A percentile compares a stretch with the other conserved stretches of the same genome.
phyloP scores from a whole-genome alignment of 345 rosid genomes.

The Arabidopsis thaliana region DNA sequence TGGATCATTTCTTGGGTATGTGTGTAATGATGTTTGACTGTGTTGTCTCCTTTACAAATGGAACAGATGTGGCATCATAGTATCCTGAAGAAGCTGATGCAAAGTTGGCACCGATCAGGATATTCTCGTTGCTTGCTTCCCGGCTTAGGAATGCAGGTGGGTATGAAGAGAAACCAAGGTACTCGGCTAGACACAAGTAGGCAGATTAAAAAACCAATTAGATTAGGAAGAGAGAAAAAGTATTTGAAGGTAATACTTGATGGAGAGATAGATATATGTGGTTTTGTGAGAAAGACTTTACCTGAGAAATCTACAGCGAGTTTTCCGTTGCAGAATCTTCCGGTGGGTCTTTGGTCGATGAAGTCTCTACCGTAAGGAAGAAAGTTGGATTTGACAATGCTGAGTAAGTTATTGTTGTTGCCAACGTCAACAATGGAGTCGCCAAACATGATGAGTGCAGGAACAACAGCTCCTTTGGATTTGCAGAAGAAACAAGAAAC shows the following conservation, averaged over 20 bases:
- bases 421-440: constrained; percentile 93
- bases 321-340: constrained; percentile 93
- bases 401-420: constrained; percentile 75
- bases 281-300: constrained; percentile 30
- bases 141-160: constrained; percentile 81
- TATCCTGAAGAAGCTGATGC: constrained; percentile 91
- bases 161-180: constrained; percentile 78
- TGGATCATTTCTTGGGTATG: constrained; percentile 15
- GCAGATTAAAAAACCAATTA: constrained; percentile 12
- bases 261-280: constrained; percentile 4
- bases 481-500: constrained; percentile 29
- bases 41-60: constrained; percentile 55
- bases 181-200: constrained; percentile 64
- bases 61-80: constrained; percentile 66
- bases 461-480: constrained; percentile 67
- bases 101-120: constrained; percentile 82
- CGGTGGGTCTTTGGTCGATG: constrained; percentile 68
- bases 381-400: constrained; percentile 75
- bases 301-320: constrained; percentile 83
- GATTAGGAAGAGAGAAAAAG: constrained; percentile 16
- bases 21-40: constrained; percentile 6
- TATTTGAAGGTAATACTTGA: no score
- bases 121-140: constrained; percentile 58
- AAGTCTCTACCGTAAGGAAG: constrained; percentile 97
- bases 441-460: constrained; percentile 83